phyloP scores from a whole-genome alignment of 257 asterid genomes.

The Solanum corneliomulleri region DNA sequence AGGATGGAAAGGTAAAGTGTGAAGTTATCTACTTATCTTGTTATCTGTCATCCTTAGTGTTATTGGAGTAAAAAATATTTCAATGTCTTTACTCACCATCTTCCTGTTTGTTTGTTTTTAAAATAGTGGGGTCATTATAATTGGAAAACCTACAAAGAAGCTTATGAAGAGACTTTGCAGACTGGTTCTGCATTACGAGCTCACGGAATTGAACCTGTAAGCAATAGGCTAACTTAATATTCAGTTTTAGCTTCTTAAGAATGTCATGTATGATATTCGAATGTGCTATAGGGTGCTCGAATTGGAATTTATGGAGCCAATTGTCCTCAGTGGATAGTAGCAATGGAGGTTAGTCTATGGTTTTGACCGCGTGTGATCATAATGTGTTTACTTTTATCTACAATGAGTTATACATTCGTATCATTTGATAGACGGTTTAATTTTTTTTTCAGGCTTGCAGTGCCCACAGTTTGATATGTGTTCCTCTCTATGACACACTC shows the following conservation, averaged over 20 bases:
- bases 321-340: constrained; percentile 98
- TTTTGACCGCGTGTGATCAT: not conserved
- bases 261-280: not conserved
- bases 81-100: not conserved
- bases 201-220: constrained; percentile 67
- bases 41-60: not conserved
- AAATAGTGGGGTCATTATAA: constrained; percentile 74
- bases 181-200: constrained; percentile 75
- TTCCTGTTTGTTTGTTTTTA: not conserved
- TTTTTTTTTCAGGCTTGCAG: constrained; percentile 59
- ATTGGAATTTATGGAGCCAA: constrained; percentile 84
- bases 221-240: not conserved
- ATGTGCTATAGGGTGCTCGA: constrained; percentile 50
- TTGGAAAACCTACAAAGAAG: constrained; percentile 86
- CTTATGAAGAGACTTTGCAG: constrained; percentile 45
- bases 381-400: not conserved
- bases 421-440: not conserved
- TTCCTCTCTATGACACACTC: constrained; percentile 89
- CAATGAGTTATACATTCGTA: not conserved
- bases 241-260: not conserved
- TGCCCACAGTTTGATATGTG: constrained; percentile 75
- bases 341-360: constrained; percentile 61
- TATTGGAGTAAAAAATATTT: not conserved
- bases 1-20: constrained; percentile 35
- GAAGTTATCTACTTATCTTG: not conserved